Conservation (phyloP, 768 basidiomycete genomes). For the Baorangia bicolor region DNA sequence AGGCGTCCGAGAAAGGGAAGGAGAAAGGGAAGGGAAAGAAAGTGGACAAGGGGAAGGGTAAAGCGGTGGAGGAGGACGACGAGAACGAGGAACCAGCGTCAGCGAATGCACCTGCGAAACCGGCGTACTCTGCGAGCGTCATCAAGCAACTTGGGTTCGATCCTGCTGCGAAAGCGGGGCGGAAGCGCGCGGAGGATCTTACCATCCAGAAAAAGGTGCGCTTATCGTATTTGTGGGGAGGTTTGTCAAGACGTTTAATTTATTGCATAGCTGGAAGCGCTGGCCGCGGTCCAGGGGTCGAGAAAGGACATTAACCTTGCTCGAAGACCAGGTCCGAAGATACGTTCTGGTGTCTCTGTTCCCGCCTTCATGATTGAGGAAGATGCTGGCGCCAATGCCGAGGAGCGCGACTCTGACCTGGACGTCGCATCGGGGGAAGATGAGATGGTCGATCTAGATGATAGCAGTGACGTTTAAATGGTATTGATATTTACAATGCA, state of each 20-base stretch:
- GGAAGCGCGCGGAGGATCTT: constrained; percentile 38
- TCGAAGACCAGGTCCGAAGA: constrained; percentile 59
- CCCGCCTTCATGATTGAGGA: constrained; percentile 33
- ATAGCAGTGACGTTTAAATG: constrained; percentile 19
- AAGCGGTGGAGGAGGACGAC: constrained; percentile 6
- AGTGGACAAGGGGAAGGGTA: constrained; percentile 17
- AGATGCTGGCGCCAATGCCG: neutral
- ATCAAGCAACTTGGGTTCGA: constrained; percentile 80
- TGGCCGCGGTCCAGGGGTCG: constrained; percentile 52
- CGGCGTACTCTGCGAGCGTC: constrained; percentile 61
- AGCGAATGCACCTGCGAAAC: constrained; percentile 31
- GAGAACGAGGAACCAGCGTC: constrained; percentile 18
- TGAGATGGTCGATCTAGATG: constrained; percentile 23
- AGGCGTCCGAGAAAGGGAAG: constrained; percentile 17
- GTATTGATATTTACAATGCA: neutral
- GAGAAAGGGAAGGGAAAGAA: constrained; percentile 15
- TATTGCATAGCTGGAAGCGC: constrained; percentile 47
- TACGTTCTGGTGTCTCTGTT: constrained; percentile 57
- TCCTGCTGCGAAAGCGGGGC: constrained; percentile 59
- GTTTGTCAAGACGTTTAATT: neutral
- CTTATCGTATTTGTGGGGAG: neutral
- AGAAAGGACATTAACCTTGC: constrained; percentile 57
- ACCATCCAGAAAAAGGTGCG: constrained; percentile 60
- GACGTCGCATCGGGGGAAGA: constrained; percentile 8
- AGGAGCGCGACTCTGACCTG: constrained; percentile 15